Conservation (phyloP, 2,329 filamentous ascomycete genomes). For the Sporothrix dimorphospora region DNA sequence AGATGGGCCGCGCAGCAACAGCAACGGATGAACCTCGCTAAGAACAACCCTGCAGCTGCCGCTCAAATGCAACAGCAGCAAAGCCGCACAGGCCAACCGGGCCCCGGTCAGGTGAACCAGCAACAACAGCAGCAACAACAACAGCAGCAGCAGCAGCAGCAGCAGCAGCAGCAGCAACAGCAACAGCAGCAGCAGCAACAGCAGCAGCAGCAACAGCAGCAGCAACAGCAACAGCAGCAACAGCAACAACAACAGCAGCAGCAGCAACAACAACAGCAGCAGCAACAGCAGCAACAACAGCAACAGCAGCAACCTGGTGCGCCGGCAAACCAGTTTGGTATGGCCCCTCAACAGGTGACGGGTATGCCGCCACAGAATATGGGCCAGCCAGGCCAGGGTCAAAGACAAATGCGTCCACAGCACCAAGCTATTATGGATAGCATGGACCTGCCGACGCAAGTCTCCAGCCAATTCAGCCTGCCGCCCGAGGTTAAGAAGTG, state of each 20-base stretch:
- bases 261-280: not conserved
- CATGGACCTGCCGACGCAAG: slow-evolving; percentile 50
- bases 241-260: slow-evolving; percentile 12
- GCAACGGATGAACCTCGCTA: slow-evolving; percentile 18
- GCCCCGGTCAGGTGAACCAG: slow-evolving; percentile 34
- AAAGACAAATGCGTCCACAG: slow-evolving; percentile 38
- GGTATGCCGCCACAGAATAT: slow-evolving; percentile 28
- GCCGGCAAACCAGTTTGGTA: slow-evolving; percentile 33
- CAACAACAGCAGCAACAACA: not conserved
- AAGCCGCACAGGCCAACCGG: slow-evolving; percentile 29
- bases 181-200: not conserved
- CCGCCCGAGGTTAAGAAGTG: slow-evolving; percentile 54
- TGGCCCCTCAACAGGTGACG: slow-evolving; percentile 24
- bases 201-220: not conserved
- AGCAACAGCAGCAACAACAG: not conserved
- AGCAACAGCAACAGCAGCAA: not conserved
- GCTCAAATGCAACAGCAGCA: slow-evolving; percentile 30
- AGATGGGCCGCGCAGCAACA: slow-evolving; percentile 47
- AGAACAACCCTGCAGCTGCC: slow-evolving; percentile 35
- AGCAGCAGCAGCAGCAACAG: not conserved
- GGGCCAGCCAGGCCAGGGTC: slow-evolving; percentile 31
- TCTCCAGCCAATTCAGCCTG: slow-evolving; percentile 41
- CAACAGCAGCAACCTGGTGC: slow-evolving; percentile 30
- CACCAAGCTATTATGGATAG: slow-evolving; percentile 50
- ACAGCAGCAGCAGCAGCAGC: not conserved